Evolutionary conservation across 2,329 filamentous ascomycete species (phyloP), one percentile per base, ranked within the genome.

Genomic region (Venturia effusa): DNA sequence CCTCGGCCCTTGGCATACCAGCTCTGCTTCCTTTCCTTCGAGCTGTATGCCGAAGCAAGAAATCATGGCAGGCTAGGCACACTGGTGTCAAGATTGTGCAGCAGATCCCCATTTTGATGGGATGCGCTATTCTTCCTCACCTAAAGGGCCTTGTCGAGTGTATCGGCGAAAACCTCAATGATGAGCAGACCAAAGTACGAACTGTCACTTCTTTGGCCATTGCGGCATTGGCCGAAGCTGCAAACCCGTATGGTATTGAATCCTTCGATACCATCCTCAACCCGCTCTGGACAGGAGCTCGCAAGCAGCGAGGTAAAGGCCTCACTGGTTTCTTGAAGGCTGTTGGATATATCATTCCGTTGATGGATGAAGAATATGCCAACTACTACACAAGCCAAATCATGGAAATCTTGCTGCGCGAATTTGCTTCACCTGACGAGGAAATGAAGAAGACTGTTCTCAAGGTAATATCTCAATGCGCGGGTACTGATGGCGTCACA

Each of bases 361-460:
- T 99, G 62, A 99, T 99, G 94, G 94, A 99, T 78, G 94, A 99
- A 76, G 94, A 99, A 73, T 97, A 97, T 74, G 93, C 94, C 76
- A 97, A 97, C 74, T 99, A 99, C 78, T 99, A 99, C 73, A 97
- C 94, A 10, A 90, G 87, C 69, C 92, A 99, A 75, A 97, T 99
- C 71, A 97, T 99, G 93, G 94, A 97, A 75, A 97, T 97, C 71
- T 80, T 99, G 17, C 84, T 97, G 37, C 87, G 94, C 70, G 94
- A 99, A 73, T 99, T 99, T 72, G 89, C 92, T 7, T 97, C 93
- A 0, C 94, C 94, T 0, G 94, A 99, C 68, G 94, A 99, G 76
- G 94, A 99, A 76, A 99, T 99, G 94, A 99, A 97, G 79, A 99
- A 99, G 79, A 94, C 99, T 0, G 94, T 99, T 8, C 80, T 99